Conservation (phyloP, 768 basidiomycete species). For the Boletus sp. region DNA sequence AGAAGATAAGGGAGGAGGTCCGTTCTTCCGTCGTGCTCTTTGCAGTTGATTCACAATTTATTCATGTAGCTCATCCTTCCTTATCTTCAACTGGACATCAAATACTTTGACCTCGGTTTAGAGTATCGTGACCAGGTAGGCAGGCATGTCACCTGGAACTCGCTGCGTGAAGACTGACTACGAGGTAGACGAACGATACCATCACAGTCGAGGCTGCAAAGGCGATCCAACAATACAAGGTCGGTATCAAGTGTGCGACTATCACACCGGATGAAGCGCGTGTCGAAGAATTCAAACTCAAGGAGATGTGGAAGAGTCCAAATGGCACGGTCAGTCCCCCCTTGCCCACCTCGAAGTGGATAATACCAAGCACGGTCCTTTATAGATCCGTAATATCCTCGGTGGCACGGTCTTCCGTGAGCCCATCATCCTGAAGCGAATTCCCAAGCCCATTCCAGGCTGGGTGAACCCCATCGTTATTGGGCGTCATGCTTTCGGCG, state of each 20-base stretch:
- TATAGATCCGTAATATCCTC: slow-evolving; percentile 91
- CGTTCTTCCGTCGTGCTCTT: slow-evolving; percentile 20
- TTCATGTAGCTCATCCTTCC: slow-evolving; percentile 83
- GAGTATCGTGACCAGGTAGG: slow-evolving; percentile 85
- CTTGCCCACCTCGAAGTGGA: neutral
- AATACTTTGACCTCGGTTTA: slow-evolving; percentile 96
- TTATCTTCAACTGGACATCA: slow-evolving; percentile 92
- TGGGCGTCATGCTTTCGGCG: slow-evolving; percentile 96
- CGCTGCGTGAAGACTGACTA: neutral
- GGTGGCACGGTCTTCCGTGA: slow-evolving; percentile 99
- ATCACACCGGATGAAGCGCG: slow-evolving; percentile 98
- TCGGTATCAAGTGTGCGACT: slow-evolving; percentile 98
- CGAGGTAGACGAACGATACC: slow-evolving; percentile 80
- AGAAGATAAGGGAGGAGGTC: slow-evolving; percentile 94
- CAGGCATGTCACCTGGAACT: neutral
- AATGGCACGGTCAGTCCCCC: slow-evolving; percentile 76
- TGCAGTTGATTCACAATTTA: neutral
- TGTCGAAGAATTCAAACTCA: slow-evolving; percentile 94
- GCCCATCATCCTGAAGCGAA: slow-evolving; percentile 87
- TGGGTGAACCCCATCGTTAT: slow-evolving; percentile 97
- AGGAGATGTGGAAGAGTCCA: slow-evolving; percentile 98
- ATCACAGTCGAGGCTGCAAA: slow-evolving; percentile 92
- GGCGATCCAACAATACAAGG: slow-evolving; percentile 90
- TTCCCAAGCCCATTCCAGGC: slow-evolving; percentile 93
- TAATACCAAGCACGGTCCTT: neutral